Percentiles rank a stretch among this genome's conserved stretches.
Conservation (phyloP, 192 early-diverging fungal genomes). For the Cetraspora pellucida region DNA sequence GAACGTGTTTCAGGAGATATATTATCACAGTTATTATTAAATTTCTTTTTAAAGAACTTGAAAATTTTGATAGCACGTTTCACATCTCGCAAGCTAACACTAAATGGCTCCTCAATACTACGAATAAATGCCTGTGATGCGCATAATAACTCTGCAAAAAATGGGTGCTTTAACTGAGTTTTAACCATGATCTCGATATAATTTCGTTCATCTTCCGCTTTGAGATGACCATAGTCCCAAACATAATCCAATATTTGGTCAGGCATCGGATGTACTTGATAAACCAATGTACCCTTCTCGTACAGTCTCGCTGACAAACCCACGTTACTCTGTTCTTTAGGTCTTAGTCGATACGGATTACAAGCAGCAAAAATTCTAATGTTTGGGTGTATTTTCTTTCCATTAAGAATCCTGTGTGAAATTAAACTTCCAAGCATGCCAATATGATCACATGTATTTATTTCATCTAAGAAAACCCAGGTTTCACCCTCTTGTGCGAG, state of each 20-base stretch:
- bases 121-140: conserved; percentile 31
- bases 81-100: conserved; percentile 31
- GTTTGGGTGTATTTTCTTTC: conserved; percentile 20
- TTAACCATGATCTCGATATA: neutral
- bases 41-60: conserved; percentile 11
- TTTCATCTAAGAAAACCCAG: conserved; percentile 32
- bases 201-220: conserved; percentile 7
- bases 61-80: conserved; percentile 20
- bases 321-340: neutral
- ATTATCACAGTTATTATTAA: neutral
- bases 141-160: conserved; percentile 16
- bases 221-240: conserved; percentile 30
- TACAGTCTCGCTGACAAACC: neutral
- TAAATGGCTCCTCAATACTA: conserved; percentile 1
- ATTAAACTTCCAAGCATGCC: conserved; percentile 28
- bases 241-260: conserved; percentile 31
- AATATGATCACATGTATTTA: conserved; percentile 31
- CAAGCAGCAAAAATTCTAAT: conserved; percentile 31
- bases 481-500: neutral
- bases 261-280: conserved; percentile 33
- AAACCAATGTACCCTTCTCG: conserved; percentile 22
- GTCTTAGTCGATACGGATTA: conserved; percentile 28
- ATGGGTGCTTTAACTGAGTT: neutral
- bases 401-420: conserved; percentile 9
- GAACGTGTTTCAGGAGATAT: neutral